phyloP scores from a whole-genome alignment of 2,329 filamentous ascomycete species.

The Diplodia mutila region DNA sequence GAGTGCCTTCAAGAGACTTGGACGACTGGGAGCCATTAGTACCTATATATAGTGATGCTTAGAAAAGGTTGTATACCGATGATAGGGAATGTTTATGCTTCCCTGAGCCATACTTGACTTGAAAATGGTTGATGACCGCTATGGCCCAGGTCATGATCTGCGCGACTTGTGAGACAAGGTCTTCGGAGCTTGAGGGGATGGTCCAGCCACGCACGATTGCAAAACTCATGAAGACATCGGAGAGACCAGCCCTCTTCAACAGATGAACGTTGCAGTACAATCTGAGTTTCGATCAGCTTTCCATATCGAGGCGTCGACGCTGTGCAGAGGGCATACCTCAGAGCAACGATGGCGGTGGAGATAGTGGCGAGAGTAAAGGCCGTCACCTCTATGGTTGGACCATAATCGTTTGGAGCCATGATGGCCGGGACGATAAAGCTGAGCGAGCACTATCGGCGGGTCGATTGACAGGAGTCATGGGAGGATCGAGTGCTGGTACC shows the following conservation, averaged over 20 bases:
- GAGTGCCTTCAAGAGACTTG: conserved; percentile 25
- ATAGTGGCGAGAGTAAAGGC: conserved; percentile 16
- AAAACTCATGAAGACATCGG: conserved; percentile 7
- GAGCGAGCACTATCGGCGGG: background rate
- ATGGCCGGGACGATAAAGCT: background rate
- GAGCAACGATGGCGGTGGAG: conserved; percentile 18
- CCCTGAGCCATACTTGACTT: conserved; percentile 38
- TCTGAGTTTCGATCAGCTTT: background rate
- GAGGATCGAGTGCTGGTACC: conserved; percentile 1
- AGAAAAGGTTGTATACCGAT: background rate
- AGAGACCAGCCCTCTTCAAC: conserved; percentile 18
- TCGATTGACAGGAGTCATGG: background rate
- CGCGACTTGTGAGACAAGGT: background rate
- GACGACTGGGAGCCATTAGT: background rate
- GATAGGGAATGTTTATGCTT: conserved; percentile 29
- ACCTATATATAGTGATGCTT: too few species aligned
- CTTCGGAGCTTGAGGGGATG: background rate
- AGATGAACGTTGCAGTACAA: conserved; percentile 21
- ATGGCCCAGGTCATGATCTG: conserved; percentile 43
- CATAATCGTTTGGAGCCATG: conserved; percentile 17
- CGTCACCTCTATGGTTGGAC: conserved; percentile 8
- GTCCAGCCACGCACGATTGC: conserved; percentile 8
- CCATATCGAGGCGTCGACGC: background rate
- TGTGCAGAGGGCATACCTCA: conserved; percentile 8
- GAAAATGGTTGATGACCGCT: conserved; percentile 41